Conservation (phyloP, 2,329 filamentous ascomycete genomes). For the Penicillium sp. region DNA sequence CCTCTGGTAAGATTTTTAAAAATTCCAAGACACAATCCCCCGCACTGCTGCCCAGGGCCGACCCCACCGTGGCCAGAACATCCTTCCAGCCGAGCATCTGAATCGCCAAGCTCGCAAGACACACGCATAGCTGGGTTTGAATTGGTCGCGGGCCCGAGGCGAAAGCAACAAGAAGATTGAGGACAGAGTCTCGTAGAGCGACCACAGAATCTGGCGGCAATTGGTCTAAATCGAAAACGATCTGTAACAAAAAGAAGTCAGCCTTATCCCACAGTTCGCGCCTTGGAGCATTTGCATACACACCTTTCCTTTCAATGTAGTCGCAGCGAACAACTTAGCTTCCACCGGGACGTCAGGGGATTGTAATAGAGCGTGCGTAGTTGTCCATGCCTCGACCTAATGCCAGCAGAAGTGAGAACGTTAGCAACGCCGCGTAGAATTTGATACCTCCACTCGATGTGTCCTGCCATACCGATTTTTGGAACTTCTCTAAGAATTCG, state of each 20-base stretch:
- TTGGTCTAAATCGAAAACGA: slow-evolving; percentile 92
- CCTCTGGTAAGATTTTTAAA: slow-evolving; percentile 91
- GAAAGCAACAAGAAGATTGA: slow-evolving; percentile 74
- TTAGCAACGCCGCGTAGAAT: not conserved
- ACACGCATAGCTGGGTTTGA: slow-evolving; percentile 88
- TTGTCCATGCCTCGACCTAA: slow-evolving; percentile 84
- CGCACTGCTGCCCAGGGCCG: slow-evolving; percentile 62
- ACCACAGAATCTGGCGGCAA: slow-evolving; percentile 68
- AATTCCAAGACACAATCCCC: slow-evolving; percentile 91
- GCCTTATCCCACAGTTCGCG: not conserved
- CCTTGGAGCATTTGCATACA: slow-evolving; percentile 16
- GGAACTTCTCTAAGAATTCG: slow-evolving; percentile 85
- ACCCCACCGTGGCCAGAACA: slow-evolving; percentile 75
- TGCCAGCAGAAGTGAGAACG: not conserved
- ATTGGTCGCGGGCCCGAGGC: slow-evolving; percentile 75
- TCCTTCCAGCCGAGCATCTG: slow-evolving; percentile 96
- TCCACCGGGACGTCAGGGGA: slow-evolving; percentile 68
- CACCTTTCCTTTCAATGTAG: slow-evolving; percentile 97
- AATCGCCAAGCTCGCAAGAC: slow-evolving; percentile 87
- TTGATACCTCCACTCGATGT: not conserved
- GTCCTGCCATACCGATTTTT: slow-evolving; percentile 75
- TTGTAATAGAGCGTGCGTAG: slow-evolving; percentile 79
- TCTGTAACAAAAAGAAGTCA: slow-evolving; percentile 51
- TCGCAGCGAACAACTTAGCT: slow-evolving; percentile 90
- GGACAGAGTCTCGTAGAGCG: slow-evolving; percentile 74